phyloP scores from a whole-genome alignment of 2,329 filamentous ascomycete species.

The Verticillium nubilum region DNA sequence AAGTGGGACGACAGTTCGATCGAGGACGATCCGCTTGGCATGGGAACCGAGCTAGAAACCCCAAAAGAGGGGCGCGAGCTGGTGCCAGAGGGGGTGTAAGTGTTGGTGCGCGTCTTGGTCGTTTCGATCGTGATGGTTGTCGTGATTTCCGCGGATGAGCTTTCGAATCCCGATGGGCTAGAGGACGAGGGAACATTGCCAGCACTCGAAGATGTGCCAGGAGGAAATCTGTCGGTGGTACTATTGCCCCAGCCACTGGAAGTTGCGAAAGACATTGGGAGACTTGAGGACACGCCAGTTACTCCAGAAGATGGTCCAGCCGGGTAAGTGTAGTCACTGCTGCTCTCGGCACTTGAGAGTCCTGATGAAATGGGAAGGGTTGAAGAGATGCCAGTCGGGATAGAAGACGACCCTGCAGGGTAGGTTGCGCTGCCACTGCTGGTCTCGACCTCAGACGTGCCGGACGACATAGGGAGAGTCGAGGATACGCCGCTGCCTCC shows the following conservation, averaged over 20 bases:
- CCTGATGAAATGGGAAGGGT: neutral
- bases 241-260: neutral
- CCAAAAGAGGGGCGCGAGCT: neutral
- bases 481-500: neutral
- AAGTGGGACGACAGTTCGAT: slow-evolving; percentile 7
- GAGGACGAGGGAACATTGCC: neutral
- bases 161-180: neutral
- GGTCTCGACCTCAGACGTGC: neutral
- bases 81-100: neutral
- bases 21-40: neutral
- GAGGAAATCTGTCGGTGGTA: neutral
- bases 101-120: neutral
- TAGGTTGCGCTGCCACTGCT: neutral
- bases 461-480: neutral
- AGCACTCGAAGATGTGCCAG: neutral
- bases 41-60: neutral
- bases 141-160: neutral
- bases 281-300: neutral
- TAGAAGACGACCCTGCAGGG: neutral
- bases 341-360: neutral
- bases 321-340: neutral
- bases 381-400: neutral
- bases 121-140: neutral
- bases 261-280: neutral
- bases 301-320: neutral